A percentile compares a stretch with the other conserved stretches of the same genome.
phyloP scores from a whole-genome alignment of 1,139 yeast genomes.

The Kluyveromyces sp. region DNA sequence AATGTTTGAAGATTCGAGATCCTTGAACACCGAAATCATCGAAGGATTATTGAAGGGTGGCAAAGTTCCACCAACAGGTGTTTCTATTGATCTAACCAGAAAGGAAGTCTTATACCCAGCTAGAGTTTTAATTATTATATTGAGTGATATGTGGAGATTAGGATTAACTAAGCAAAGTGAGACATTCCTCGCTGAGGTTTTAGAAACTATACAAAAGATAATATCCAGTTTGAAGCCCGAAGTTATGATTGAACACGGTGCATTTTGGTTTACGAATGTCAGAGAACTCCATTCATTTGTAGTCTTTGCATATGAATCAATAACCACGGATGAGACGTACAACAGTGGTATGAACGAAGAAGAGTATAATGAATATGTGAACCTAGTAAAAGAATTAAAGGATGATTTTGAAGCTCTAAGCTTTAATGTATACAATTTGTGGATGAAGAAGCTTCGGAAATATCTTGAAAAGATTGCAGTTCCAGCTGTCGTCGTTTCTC shows the following conservation, averaged over 20 bases:
- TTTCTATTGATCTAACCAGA: conserved; percentile 71
- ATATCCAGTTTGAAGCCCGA: conserved; percentile 70
- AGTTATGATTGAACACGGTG: conserved; percentile 85
- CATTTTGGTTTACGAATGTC: conserved; percentile 95
- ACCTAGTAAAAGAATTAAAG: conserved; percentile 83
- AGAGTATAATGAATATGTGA: conserved; percentile 85
- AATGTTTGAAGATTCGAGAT: conserved; percentile 70
- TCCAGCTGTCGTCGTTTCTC: conserved; percentile 89
- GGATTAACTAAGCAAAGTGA: conserved; percentile 92
- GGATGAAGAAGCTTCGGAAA: conserved; percentile 95
- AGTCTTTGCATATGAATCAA: conserved; percentile 85
- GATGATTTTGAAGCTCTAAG: conserved; percentile 92
- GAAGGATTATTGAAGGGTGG: conserved; percentile 84
- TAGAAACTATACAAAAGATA: conserved; percentile 78
- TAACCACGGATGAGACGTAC: conserved; percentile 71
- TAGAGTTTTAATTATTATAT: conserved; percentile 81
- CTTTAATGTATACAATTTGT: conserved; percentile 89
- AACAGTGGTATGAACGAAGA: conserved; percentile 81
- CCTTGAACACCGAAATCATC: conserved; percentile 75
- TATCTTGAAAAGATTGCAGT: conserved; percentile 86
- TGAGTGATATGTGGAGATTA: conserved; percentile 97
- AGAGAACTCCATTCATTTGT: conserved; percentile 94
- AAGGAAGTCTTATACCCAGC: conserved; percentile 96
- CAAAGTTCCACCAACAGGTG: conserved; percentile 81
- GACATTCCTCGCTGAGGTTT: conserved; percentile 81